Base-by-base conservation (phyloP, 495 filamentous ascomycete species). In the Cenococcum geophilum region DNA sequence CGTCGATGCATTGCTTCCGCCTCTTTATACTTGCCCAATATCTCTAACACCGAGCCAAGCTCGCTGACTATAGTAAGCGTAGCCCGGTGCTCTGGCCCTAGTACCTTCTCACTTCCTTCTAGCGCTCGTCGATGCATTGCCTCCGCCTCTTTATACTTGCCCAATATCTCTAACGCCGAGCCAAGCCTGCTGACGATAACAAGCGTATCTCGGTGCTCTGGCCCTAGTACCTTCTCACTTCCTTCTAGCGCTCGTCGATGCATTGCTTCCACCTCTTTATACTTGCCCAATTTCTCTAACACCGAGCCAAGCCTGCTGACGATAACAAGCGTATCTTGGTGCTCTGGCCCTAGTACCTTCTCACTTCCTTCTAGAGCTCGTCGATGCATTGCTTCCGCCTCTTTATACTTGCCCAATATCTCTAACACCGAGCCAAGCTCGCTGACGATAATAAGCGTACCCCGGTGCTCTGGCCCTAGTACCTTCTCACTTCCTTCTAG, bases 311-410 rank as follows among this genome's bases (percentile, higher is more conserved):
- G 43, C 4, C 20, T 16, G 21, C 12, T 35, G 12, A 63, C 40
- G 45, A 54, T 58, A 1, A 25, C 18, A 1, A 63, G 60, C n/a
- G 60, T 63, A 42, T 35, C 20, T 16, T 23, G 60, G 25, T 63
- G 62, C 27, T 65, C 52, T 37, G 1, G 58, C 50, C 62, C 62
- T 35, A 65, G 53, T 27, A 42, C 59, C 62, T 62, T 58, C 27
- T 32, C 27, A 3, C 6, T 32, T 32, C 27, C 27, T 32, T 32
- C 27, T 3, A 32, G 27, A 2, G 27, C 27, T 6, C 27, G 27
- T 6, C 27, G 27, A 6, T 32, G 27, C 27, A 32, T 32, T 32
- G 27, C 27, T 32, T 32, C 27, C 6, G 27, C 27, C 27, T 32
- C 27, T 32, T 32, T 32, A 6, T 32, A 36, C 55, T 53, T 35